Base-by-base conservation (phyloP, 164 flowering plant genomes). In the Macadamia integrifolia region DNA sequence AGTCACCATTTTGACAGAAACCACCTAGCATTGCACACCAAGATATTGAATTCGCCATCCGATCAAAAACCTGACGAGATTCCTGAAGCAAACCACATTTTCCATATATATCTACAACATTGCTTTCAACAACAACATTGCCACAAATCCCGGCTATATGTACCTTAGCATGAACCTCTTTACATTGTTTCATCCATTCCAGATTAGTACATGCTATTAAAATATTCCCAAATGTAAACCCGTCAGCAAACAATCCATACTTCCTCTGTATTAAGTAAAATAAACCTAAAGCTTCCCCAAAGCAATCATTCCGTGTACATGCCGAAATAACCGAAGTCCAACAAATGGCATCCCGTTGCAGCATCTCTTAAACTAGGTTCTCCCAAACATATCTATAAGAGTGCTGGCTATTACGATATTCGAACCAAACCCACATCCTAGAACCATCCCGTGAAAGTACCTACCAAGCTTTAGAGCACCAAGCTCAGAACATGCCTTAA, bases 61-160 rank as follows among this genome's bases (percentile, higher is more conserved):
- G 66, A 73, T 85, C 84, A 69, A 88, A 87, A 42, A 85, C 86
- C 35, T 71, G 66, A 6, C 58, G 81, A 56, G 89, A 76, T 60
- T 84, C 76, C 6, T 15, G 58, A 52, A 82, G 64, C 17, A 65
- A 64, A n/a, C 89, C 85, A 68, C 86, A 87, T 70, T 88, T 88
- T 2, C 81, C 87, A 71, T 87, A 88, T 91, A 88, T 88, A 67
- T 88, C 93, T 8, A 88, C 84, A 40, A 87, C 78, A 67, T 89
- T 86, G 66, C 93, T 87, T 73, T 82, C 87, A 28, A 84, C 88
- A 30, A 87, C 77, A 29, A 88, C 81, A 70, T 88, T 76, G 11
- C 83, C 85, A 56, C 64, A 42, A 48, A 79, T 65, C 30, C 88
- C 93, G 29, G 71, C 49, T 1, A 72, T 65, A 62, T 84, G 42